Evolutionary conservation across 1,139 yeast species (phyloP).

Genomic region (Suhomyces kunorum): DNA sequence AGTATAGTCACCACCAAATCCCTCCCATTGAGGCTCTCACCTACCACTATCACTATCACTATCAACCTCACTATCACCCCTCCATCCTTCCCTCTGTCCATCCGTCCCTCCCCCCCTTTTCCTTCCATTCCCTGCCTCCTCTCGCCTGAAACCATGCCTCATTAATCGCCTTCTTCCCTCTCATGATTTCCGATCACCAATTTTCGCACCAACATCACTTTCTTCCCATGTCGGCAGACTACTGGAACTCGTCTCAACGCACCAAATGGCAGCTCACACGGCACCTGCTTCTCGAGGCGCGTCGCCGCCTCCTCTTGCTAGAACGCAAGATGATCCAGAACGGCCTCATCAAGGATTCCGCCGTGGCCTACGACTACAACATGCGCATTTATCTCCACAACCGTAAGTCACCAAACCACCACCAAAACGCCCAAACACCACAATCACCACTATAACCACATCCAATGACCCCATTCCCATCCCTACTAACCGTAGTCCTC

Average conservation of each 20-base stretch:
- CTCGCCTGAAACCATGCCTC: neutral
- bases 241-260: constrained; percentile 49
- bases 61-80: constrained; percentile 25
- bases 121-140: constrained; percentile 16
- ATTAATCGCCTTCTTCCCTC: no score
- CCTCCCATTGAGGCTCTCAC: neutral
- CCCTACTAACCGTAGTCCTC: constrained; percentile 39
- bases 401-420: constrained; percentile 20
- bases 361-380: constrained; percentile 57
- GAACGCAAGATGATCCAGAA: constrained; percentile 50
- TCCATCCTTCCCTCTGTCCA: constrained; percentile 29
- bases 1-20: neutral
- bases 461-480: neutral
- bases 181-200: no score
- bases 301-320: constrained; percentile 39
- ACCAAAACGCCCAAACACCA: neutral
- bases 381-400: constrained; percentile 71
- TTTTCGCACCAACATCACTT: constrained; percentile 4
- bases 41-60: neutral
- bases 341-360: constrained; percentile 46
- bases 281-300: constrained; percentile 40
- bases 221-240: constrained; percentile 46
- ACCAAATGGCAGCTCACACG: constrained; percentile 46
- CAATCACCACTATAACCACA: neutral
- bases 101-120: constrained; percentile 39